A percentile compares a stretch with the other conserved stretches of the same genome.
Conservation (phyloP, 2,329 filamentous ascomycete species). For the Colletotrichum tamarilloi region DNA sequence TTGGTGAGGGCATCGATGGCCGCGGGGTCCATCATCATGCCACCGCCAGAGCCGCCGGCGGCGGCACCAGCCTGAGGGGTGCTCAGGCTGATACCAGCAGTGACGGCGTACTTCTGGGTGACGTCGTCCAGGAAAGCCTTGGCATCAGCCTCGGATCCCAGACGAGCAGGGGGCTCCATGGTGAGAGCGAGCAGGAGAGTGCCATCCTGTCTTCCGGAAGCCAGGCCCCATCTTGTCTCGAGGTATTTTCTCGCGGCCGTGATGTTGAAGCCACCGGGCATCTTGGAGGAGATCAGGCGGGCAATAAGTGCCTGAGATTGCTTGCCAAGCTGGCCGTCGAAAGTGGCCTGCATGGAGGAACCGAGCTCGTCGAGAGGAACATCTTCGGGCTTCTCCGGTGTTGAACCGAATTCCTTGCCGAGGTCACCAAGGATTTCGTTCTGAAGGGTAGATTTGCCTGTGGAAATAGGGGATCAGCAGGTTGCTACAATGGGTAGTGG, state of each 20-base stretch:
- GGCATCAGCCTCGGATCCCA: constrained; percentile 89
- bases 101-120: constrained; percentile 87
- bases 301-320: constrained; percentile 94
- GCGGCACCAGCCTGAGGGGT: constrained; percentile 79
- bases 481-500: neutral
- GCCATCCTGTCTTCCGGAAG: constrained; percentile 88
- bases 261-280: constrained; percentile 99
- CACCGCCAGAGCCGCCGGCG: constrained; percentile 75
- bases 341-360: constrained; percentile 96
- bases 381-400: constrained; percentile 98
- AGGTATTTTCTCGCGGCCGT: constrained; percentile 95
- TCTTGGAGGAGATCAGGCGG: constrained; percentile 96
- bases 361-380: constrained; percentile 95
- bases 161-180: constrained; percentile 88
- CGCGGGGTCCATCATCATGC: constrained; percentile 99
- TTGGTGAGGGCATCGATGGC: constrained; percentile 97
- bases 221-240: constrained; percentile 92
- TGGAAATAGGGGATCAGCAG: neutral
- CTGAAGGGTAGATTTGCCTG: constrained; percentile 97
- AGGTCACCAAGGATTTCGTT: constrained; percentile 98
- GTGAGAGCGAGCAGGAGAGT: constrained; percentile 89
- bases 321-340: constrained; percentile 98
- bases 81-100: constrained; percentile 85
- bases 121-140: constrained; percentile 93
- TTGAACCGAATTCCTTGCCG: constrained; percentile 98